These are phyloP conservation scores for Amylocarpus encephaloides DNA, from an alignment of 2,329 filamentous ascomycete genomes.

Conservation along the genomic window DNA sequence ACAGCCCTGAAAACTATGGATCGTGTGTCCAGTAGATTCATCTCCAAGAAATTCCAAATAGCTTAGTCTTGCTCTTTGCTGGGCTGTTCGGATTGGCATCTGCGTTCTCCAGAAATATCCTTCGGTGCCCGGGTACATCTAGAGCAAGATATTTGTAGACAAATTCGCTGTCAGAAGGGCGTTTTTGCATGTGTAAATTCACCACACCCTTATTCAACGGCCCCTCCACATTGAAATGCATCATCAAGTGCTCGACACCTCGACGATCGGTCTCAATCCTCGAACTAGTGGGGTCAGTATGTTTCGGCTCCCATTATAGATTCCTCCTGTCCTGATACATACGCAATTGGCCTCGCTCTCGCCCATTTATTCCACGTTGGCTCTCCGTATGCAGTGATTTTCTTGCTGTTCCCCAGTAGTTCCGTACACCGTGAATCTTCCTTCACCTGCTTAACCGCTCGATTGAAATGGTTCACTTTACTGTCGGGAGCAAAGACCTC, in stretches of 20 bases:
- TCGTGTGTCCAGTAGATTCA: conserved; percentile 5
- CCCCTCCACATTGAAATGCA: conserved; percentile 84
- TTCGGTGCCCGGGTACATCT: conserved; percentile 66
- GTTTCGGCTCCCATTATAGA: background rate
- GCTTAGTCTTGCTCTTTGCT: conserved; percentile 27
- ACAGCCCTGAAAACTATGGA: no score
- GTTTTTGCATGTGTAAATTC: conserved; percentile 69
- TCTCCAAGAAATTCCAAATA: conserved; percentile 31
- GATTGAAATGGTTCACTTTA: conserved; percentile 83
- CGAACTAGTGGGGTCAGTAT: conserved; percentile 44
- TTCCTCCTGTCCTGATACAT: conserved; percentile 17
- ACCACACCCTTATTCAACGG: conserved; percentile 67
- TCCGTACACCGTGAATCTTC: conserved; percentile 63
- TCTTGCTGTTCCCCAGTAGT: conserved; percentile 65
- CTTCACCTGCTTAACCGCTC: conserved; percentile 73
- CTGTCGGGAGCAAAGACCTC: conserved; percentile 82
- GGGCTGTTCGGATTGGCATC: conserved; percentile 32
- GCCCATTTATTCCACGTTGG: conserved; percentile 78
- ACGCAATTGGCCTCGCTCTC: conserved; percentile 56
- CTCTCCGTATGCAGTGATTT: conserved; percentile 78
- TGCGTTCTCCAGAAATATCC: conserved; percentile 60
- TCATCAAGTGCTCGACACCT: conserved; percentile 73
- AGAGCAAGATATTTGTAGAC: conserved; percentile 76
- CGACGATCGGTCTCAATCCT: conserved; percentile 62
- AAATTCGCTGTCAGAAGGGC: conserved; percentile 60